A percentile compares a stretch with the other conserved stretches of the same genome.
Conservation (phyloP, 75 land plant species). For the Chamaecyparis obtusa region DNA sequence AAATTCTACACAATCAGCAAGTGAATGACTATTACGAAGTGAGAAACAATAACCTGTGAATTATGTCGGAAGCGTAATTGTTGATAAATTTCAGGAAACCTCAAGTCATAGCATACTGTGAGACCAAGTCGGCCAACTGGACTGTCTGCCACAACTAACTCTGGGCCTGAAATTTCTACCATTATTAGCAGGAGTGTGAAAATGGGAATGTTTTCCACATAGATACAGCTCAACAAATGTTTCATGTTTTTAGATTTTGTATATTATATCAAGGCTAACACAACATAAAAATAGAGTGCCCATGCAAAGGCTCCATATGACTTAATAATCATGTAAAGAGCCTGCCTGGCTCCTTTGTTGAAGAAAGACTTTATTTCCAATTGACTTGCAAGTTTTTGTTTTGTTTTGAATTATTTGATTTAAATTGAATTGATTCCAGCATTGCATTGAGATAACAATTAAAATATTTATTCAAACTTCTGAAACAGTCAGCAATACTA, state of each 20-base stretch:
- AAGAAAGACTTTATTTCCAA: too few species aligned
- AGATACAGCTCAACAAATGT: neutral
- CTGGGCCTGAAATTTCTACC: slow-evolving; percentile 43
- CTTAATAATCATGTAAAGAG: too few species aligned
- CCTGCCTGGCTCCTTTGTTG: too few species aligned
- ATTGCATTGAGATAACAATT: too few species aligned
- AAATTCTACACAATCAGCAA: neutral
- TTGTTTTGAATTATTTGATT: too few species aligned
- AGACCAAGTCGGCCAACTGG: slow-evolving; percentile 86
- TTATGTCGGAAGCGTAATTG: slow-evolving; percentile 71
- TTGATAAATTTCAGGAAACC: slow-evolving; percentile 96
- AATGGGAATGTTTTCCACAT: neutral
- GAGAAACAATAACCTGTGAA: slow-evolving; percentile 57
- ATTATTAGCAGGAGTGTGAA: neutral
- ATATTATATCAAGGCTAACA: neutral
- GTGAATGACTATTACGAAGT: neutral
- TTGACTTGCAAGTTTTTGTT: too few species aligned
- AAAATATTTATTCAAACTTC: too few species aligned
- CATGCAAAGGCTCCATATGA: too few species aligned
- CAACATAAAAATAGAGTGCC: too few species aligned
- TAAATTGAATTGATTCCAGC: too few species aligned
- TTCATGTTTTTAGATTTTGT: neutral
- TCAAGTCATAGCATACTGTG: slow-evolving; percentile 94
- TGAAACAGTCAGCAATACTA: too few species aligned
- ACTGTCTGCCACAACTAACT: slow-evolving; percentile 75